These are phyloP conservation scores for Suillus variegatus DNA, from an alignment of 768 basidiomycete species.

Conservation along the genomic window DNA sequence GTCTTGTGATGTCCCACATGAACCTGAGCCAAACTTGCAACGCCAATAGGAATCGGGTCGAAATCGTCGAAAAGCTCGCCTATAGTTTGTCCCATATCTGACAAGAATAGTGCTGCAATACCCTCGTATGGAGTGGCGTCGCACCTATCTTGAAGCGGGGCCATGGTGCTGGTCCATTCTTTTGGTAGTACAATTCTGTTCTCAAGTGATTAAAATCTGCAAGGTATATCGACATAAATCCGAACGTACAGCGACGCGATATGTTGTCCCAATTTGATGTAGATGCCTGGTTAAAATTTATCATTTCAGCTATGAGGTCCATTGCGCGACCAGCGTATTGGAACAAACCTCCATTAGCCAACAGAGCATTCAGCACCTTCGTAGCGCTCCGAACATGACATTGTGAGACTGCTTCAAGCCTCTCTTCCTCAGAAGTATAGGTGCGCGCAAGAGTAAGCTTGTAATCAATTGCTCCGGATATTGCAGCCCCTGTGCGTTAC, in stretches of 20 bases:
- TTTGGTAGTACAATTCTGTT: constrained; percentile 54
- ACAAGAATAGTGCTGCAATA: constrained; percentile 71
- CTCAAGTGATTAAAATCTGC: constrained; percentile 12
- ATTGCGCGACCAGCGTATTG: constrained; percentile 1
- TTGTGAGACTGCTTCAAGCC: constrained; percentile 58
- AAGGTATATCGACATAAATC: constrained; percentile 20
- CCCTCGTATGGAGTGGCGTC: constrained; percentile 83
- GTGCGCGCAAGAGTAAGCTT: constrained; percentile 61
- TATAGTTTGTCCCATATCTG: constrained; percentile 76
- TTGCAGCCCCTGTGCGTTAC: constrained; percentile 50
- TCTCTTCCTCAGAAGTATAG: constrained; percentile 54
- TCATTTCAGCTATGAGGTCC: constrained; percentile 6
- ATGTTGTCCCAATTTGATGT: constrained; percentile 90
- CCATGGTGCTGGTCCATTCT: constrained; percentile 63
- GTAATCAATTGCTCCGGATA: constrained; percentile 69
- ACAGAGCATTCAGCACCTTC: constrained; percentile 77
- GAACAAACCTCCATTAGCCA: constrained; percentile 80
- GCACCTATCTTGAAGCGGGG: constrained; percentile 86
- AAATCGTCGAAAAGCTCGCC: constrained; percentile 83
- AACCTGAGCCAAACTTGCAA: constrained; percentile 95
- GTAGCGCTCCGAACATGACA: constrained; percentile 86
- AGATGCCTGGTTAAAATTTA: constrained; percentile 53
- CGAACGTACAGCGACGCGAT: constrained; percentile 64
- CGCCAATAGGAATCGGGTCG: constrained; percentile 86
- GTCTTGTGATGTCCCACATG: constrained; percentile 77